phyloP scores from a whole-genome alignment of 768 basidiomycete genomes.

The Rhizopogon rudus region DNA sequence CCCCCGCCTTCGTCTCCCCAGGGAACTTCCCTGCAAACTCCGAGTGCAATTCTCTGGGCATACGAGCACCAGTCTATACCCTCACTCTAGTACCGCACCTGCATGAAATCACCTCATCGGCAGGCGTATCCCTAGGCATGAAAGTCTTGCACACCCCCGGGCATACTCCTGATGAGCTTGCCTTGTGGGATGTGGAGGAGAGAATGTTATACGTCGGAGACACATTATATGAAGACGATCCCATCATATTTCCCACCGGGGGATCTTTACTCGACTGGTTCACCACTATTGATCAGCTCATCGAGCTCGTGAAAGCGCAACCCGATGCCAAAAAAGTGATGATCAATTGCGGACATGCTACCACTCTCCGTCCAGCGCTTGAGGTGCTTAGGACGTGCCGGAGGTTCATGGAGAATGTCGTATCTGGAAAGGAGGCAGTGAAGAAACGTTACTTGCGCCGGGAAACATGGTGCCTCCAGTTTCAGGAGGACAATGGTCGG shows the following conservation, averaged over 20 bases:
- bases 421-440: slow-evolving; percentile 35
- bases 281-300: slow-evolving; percentile 35
- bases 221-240: slow-evolving; percentile 48
- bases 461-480: slow-evolving; percentile 38
- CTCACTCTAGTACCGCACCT: slow-evolving; percentile 42
- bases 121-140: slow-evolving; percentile 28
- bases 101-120: slow-evolving; percentile 24
- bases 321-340: slow-evolving; percentile 23
- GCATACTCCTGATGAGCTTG: slow-evolving; percentile 56
- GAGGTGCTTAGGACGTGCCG: slow-evolving; percentile 38
- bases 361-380: slow-evolving; percentile 38
- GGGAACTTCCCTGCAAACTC: slow-evolving; percentile 40
- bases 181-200: slow-evolving; percentile 44
- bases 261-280: slow-evolving; percentile 52
- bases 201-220: slow-evolving; percentile 55
- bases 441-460: slow-evolving; percentile 25
- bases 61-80: slow-evolving; percentile 40
- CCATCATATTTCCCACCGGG: slow-evolving; percentile 50
- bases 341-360: slow-evolving; percentile 49
- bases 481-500: slow-evolving; percentile 35
- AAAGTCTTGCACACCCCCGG: slow-evolving; percentile 51
- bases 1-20: slow-evolving; percentile 38
- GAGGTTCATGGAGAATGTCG: slow-evolving; percentile 43
- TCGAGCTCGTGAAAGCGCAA: slow-evolving; percentile 33
- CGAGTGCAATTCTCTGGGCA: slow-evolving; percentile 36